Conservation (phyloP, 1,139 yeast species). For the Blastobotrys indianensis region DNA sequence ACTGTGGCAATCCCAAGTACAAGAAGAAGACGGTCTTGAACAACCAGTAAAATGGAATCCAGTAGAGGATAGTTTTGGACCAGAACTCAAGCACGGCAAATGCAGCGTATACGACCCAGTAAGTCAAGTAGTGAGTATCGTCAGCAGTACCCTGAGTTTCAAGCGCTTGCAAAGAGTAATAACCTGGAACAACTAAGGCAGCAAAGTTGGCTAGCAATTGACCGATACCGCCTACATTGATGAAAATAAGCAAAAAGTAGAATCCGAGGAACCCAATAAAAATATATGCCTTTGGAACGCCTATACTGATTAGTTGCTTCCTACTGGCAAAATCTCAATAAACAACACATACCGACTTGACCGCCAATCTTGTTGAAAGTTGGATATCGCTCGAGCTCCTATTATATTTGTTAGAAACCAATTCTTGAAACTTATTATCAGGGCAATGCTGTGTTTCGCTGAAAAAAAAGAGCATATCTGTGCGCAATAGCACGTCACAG, state of each 20-base stretch:
- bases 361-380: constrained; percentile 32
- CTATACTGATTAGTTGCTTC: constrained; percentile 23
- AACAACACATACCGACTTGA: constrained; percentile 26
- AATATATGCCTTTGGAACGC: constrained; percentile 85
- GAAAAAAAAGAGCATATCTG: neutral
- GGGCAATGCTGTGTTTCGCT: no score
- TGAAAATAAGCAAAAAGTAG: constrained; percentile 71
- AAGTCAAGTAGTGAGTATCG: constrained; percentile 82
- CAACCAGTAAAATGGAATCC: constrained; percentile 95
- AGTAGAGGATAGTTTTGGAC: constrained; percentile 85
- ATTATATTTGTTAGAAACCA: constrained; percentile 1
- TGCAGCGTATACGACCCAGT: constrained; percentile 95
- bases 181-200: constrained; percentile 86
- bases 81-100: constrained; percentile 91
- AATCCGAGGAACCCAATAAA: constrained; percentile 57
- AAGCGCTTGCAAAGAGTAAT: constrained; percentile 78
- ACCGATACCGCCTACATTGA: constrained; percentile 87
- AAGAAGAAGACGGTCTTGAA: constrained; percentile 84
- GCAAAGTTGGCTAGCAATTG: constrained; percentile 89
- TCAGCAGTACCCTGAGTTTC: constrained; percentile 63
- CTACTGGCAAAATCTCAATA: neutral
- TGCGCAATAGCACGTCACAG: no score
- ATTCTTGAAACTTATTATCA: neutral
- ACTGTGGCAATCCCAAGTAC: constrained; percentile 81
- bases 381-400: constrained; percentile 35